Conservation (phyloP, 1,284 basidiomycete genomes). For the Pterula multifida region DNA sequence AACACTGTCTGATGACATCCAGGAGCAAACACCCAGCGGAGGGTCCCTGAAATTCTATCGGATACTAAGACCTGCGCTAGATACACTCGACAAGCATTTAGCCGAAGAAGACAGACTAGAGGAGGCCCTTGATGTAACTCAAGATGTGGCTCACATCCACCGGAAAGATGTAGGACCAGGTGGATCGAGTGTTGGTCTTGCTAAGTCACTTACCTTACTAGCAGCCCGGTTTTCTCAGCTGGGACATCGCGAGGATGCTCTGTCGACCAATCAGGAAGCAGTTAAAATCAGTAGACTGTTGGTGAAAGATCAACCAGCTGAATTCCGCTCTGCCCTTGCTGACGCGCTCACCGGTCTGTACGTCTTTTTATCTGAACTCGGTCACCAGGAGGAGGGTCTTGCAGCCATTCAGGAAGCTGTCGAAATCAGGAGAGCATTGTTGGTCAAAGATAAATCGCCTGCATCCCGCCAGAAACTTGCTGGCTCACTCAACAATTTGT, state of each 20-base stretch:
- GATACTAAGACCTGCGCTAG: too few relatives aligned
- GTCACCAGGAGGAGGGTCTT: slow-evolving; percentile 2
- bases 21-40: too few relatives aligned
- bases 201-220: slow-evolving; percentile 2
- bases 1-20: neutral
- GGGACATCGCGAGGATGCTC: slow-evolving; percentile 3
- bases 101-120: too few relatives aligned
- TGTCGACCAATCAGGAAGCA: slow-evolving; percentile 1
- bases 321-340: neutral
- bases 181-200: neutral
- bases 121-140: too few relatives aligned
- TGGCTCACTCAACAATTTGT: slow-evolving; percentile 3
- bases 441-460: neutral
- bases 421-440: neutral
- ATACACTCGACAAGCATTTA: too few relatives aligned
- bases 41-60: too few relatives aligned
- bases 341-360: slow-evolving; percentile 6
- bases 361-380: neutral
- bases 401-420: slow-evolving; percentile 4
- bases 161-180: neutral
- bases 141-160: too few relatives aligned
- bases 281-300: neutral
- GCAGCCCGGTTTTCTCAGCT: neutral
- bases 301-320: neutral
- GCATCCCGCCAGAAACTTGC: neutral